These are phyloP conservation scores for Bacidia rubella DNA, from an alignment of 495 filamentous ascomycete species.

Conservation along the genomic window DNA sequence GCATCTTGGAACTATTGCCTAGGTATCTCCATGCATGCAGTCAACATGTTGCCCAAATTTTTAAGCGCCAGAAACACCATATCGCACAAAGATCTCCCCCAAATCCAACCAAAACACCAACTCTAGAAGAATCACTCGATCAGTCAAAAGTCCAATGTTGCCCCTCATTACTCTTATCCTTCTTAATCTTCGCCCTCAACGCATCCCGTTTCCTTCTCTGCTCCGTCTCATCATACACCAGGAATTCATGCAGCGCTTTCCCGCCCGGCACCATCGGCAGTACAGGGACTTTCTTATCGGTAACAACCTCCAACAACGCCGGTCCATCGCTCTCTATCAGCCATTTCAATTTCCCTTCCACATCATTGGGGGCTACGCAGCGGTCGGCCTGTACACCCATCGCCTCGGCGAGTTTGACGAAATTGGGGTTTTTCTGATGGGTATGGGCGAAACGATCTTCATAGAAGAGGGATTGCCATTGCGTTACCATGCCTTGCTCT, in stretches of 20 bases:
- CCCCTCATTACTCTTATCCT: constrained; percentile 1
- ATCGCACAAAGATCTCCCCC: no score
- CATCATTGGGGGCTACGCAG: constrained; percentile 52
- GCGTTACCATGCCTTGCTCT: constrained; percentile 87
- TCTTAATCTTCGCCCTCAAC: constrained; percentile 8
- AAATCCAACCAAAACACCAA: no score
- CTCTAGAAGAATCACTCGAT: no score
- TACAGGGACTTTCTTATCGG: constrained; percentile 52
- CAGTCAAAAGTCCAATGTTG: constrained; percentile 4
- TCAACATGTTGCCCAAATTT: no score
- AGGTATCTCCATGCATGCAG: no score
- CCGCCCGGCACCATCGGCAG: constrained; percentile 92
- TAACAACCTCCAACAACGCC: constrained; percentile 41
- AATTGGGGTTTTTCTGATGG: constrained; percentile 50
- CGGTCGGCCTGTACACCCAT: constrained; percentile 65
- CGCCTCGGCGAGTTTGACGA: constrained; percentile 69
- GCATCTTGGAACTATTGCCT: no score
- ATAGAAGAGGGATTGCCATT: constrained; percentile 92
- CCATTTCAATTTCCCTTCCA: constrained; percentile 72
- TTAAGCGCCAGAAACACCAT: no score
- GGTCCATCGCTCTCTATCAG: constrained; percentile 72
- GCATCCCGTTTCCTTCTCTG: constrained; percentile 15
- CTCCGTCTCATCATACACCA: constrained; percentile 63
- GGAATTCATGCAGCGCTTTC: constrained; percentile 78
- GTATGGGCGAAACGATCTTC: constrained; percentile 85